Percentiles rank a stretch among this genome's conserved stretches.
phyloP scores from a whole-genome alignment of 176 grass and related monocot species.

The Stipa capillata region DNA sequence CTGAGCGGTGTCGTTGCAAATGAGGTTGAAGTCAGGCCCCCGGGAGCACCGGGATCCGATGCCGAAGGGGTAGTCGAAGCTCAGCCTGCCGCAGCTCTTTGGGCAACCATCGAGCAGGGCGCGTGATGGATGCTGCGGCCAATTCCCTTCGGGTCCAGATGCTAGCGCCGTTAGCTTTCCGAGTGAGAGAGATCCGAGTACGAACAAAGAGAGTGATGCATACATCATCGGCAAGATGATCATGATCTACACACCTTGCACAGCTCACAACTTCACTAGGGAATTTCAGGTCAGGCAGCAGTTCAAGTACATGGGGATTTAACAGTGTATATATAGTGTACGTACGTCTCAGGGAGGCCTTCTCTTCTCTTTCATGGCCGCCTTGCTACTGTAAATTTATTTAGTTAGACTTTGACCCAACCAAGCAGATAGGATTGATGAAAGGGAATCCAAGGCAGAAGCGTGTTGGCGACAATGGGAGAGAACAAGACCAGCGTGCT shows the following conservation, averaged over 20 bases:
- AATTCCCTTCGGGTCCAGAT: too few relatives aligned
- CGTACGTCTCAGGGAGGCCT: too few relatives aligned
- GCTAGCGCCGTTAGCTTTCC: not conserved
- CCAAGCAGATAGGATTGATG: too few relatives aligned
- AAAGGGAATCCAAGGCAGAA: too few relatives aligned
- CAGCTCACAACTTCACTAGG: too few relatives aligned
- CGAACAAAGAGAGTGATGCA: not conserved
- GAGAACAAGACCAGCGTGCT: too few relatives aligned
- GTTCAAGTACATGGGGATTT: too few relatives aligned
- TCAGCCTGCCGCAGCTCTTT: not conserved
- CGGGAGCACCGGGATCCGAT: not conserved
- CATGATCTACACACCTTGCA: not conserved
- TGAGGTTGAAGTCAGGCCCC: too few relatives aligned
- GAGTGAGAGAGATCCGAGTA: not conserved
- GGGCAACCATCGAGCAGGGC: not conserved
- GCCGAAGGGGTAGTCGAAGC: not conserved
- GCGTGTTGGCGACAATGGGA: too few relatives aligned
- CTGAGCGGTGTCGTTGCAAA: not conserved
- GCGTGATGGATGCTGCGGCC: not conserved
- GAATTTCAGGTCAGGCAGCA: not conserved
- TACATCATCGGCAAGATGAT: not conserved
- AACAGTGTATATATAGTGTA: not conserved
- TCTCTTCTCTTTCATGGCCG: too few relatives aligned
- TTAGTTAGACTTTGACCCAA: too few relatives aligned
- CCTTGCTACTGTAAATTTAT: too few relatives aligned